Evolutionary conservation across 1,139 yeast genomes (phyloP), one percentile per base, ranked within the genome.

Genomic region (Debaryomycetaceae sp.): DNA sequence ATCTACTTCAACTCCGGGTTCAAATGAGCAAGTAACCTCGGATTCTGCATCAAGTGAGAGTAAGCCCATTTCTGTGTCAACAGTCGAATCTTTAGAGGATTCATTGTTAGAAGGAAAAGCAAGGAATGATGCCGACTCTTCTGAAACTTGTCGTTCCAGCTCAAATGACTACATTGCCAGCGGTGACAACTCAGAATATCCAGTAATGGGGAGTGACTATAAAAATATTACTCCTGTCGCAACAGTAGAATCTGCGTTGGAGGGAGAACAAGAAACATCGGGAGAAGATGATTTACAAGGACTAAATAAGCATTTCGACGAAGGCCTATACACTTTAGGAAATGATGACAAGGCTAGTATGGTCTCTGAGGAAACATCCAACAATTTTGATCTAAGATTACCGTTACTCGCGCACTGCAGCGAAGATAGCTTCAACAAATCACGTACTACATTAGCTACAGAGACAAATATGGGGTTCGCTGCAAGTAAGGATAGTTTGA

Each of bases 371-470:
- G 65, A 58, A 24, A 50, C 63, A 4, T 34, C 54, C 3, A 14
- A n/a, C 14, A 48, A 49, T 24, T 68, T 62, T 47, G 63, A 59
- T 7, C 74, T 67, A 49, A 52, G 68, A 42, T 45, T 68, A 4
- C 74, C 74, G 0, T 56, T 69, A 37, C 53, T 69, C 38, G 56
- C 60, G 37, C 60, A 62, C 47, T 53, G 55, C 17, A 66, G 72
- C 45, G 47, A 57, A 1, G 67, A 48, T 24, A 45, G 42, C 27
- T 36, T 48, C 36, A 27, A 27, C 31, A 27, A 27, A 27, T 27
- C 31, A 11, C 31, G 31, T 11, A 27, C 31, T 8, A 27, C 31
- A 27, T 11, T 27, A 27, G 11, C 31, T 8, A 27, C 31, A 27
- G 31, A 27, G 31, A 11, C 31, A 27, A 27, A 27, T 27, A 11